Conservation (phyloP, 495 filamentous ascomycete genomes). For the Penicillium atrosanguineum region DNA sequence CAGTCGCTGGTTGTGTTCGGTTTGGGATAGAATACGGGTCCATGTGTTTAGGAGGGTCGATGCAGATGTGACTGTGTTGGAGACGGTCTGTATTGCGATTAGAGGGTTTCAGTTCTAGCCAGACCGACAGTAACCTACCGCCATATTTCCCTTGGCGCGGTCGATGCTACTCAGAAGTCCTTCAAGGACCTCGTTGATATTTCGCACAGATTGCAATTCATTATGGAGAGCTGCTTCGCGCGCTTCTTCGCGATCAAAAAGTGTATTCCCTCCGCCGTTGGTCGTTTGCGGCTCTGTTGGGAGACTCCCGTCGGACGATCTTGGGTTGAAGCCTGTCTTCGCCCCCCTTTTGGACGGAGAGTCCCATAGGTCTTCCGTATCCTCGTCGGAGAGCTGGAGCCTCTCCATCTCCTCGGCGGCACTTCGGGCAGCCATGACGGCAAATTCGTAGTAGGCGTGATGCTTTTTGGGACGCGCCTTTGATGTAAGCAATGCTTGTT, state of each 20-base stretch:
- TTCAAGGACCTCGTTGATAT: constrained; percentile 85
- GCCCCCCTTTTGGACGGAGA: constrained; percentile 58
- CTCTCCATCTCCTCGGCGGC: constrained; percentile 46
- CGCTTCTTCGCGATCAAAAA: constrained; percentile 64
- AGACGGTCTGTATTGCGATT: constrained; percentile 63
- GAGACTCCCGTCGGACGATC: constrained; percentile 33
- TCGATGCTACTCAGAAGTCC: constrained; percentile 76
- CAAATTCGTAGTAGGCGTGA: background rate
- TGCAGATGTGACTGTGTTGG: constrained; percentile 79
- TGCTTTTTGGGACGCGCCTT: background rate
- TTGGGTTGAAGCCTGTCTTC: constrained; percentile 19
- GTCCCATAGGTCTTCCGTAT: constrained; percentile 69
- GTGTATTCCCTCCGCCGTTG: constrained; percentile 48
- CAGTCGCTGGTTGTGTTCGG: constrained; percentile 92
- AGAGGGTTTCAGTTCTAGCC: background rate
- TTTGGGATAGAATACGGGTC: constrained; percentile 93
- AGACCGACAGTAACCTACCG: constrained; percentile 49
- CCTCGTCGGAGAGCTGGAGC: constrained; percentile 58
- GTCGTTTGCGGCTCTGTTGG: constrained; percentile 30
- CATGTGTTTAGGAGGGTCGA: constrained; percentile 93
- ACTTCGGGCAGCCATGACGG: constrained; percentile 34
- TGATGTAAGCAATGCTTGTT: background rate
- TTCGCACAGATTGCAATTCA: constrained; percentile 78
- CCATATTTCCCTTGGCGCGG: constrained; percentile 86
- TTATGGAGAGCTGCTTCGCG: constrained; percentile 69